These are phyloP conservation scores for Arachis hypogaea DNA, from an alignment of 306 rosid species.

Conservation along the genomic window DNA sequence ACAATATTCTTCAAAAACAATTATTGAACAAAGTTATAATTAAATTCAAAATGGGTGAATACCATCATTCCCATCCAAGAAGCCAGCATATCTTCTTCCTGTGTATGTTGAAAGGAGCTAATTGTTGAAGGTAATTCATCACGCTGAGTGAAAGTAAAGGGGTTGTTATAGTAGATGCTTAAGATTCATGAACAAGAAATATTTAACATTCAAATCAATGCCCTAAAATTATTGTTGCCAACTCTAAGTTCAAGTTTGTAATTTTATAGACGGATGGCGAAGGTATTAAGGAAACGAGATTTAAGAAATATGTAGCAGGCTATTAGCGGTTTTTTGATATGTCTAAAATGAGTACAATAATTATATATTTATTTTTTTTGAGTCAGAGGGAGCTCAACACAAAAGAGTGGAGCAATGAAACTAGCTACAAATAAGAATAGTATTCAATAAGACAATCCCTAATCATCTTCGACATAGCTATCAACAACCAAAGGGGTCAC, in stretches of 20 bases:
- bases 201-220: neutral
- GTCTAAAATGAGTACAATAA: too few relatives aligned
- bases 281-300: neutral
- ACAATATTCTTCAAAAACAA: neutral
- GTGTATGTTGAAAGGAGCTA: constrained; percentile 53
- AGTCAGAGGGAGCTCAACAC: too few relatives aligned
- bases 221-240: too few relatives aligned
- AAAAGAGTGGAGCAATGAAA: too few relatives aligned
- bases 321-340: neutral
- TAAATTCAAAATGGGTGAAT: constrained; percentile 16
- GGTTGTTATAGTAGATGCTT: neutral
- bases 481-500: too few relatives aligned
- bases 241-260: too few relatives aligned
- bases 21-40: neutral
- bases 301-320: neutral
- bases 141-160: constrained; percentile 61
- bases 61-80: constrained; percentile 77
- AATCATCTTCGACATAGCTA: too few relatives aligned
- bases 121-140: constrained; percentile 61
- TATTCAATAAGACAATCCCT: too few relatives aligned
- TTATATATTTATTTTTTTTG: too few relatives aligned
- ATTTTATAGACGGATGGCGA: too few relatives aligned
- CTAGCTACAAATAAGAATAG: too few relatives aligned
- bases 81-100: constrained; percentile 54
- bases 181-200: constrained; percentile 42